Evolutionary conservation across 2,329 filamentous ascomycete genomes (phyloP), one percentile per base, ranked within the genome.

Genomic region (Aspergillus fijiensis): DNA sequence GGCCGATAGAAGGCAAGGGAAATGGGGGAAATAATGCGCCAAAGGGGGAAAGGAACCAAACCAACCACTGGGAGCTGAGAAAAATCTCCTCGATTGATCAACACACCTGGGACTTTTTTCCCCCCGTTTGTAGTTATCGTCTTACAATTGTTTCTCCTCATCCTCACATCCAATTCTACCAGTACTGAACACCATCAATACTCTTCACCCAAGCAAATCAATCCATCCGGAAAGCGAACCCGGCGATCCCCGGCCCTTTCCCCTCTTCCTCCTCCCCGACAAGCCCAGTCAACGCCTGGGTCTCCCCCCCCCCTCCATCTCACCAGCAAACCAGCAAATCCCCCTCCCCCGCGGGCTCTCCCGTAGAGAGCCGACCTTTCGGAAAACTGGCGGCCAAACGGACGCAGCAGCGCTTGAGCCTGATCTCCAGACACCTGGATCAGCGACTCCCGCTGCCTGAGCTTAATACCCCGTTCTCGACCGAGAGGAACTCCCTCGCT

Each of bases 391-490:
- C 81, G 72, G 70, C 74, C 69, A 79, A 79, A 72, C 79, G 74
- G 70, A 77, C 77, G 66, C 78, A 72, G 69, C 77, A 81, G 71
- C 82, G 84, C 59, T 76, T 87, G 65, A 81, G 80, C 74, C 82
- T 87, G 74, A 83, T 88, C 72, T 83, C 84, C 66, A 82, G 84
- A 74, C 86, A 88, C 70, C 79, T 88, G 65, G 81, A 84, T 69
- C 76, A 81, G 67, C 80, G 80, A 66, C 71, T 78, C 42, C 79
- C 84, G 60, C 77, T 83, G 70, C 80, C 85, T 63, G 82, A 85
- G 62, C 75, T 87, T 59, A 87, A 87, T 75, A 87, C 86, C 25
- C 85, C 85, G 58, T 88, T 85, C 74, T 85, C 84, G 67, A 84
- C 83, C 71, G 84, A 87, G 74, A 81, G 85, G 68, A 76, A 77